Evolutionary conservation across 2,329 filamentous ascomycete genomes (phyloP).

Genomic region (Pseudogymnoascus sp.): DNA sequence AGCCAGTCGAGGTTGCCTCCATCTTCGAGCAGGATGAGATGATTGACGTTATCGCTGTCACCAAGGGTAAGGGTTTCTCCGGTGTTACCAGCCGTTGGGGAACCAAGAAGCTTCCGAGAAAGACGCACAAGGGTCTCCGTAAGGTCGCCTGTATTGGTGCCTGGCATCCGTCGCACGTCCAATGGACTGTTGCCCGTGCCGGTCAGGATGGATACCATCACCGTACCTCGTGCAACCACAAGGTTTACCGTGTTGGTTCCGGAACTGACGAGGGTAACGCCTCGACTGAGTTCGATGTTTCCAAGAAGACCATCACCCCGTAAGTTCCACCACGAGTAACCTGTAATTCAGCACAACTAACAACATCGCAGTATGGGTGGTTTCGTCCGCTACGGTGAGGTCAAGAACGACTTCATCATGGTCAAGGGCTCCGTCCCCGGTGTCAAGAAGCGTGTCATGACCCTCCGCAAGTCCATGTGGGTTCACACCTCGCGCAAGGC

Average conservation of each 20-base stretch:
- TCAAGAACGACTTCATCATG: constrained; percentile 98
- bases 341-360: constrained; percentile 26
- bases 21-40: constrained; percentile 99
- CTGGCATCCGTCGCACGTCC: constrained; percentile 99
- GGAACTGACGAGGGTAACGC: constrained; percentile 83
- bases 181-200: constrained; percentile 99
- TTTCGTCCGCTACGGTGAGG: constrained; percentile 97
- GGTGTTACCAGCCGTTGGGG: constrained; percentile 98
- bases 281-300: constrained; percentile 89
- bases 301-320: constrained; percentile 99
- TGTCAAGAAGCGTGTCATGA: constrained; percentile 99
- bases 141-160: constrained; percentile 99
- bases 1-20: constrained; percentile 84
- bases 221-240: constrained; percentile 99
- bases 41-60: constrained; percentile 98
- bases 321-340: constrained; percentile 50
- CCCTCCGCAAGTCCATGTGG: constrained; percentile 98
- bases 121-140: constrained; percentile 99
- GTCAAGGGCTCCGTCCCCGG: constrained; percentile 96
- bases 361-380: constrained; percentile 68
- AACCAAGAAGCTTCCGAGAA: constrained; percentile 99
- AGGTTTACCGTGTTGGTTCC: constrained; percentile 98
- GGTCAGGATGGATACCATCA: constrained; percentile 99
- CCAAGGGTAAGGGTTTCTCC: constrained; percentile 98
- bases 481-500: constrained; percentile 89